These are phyloP conservation scores for Pseudogymnoascus sp. DNA, from an alignment of 2,329 filamentous ascomycete species.

Conservation along the genomic window DNA sequence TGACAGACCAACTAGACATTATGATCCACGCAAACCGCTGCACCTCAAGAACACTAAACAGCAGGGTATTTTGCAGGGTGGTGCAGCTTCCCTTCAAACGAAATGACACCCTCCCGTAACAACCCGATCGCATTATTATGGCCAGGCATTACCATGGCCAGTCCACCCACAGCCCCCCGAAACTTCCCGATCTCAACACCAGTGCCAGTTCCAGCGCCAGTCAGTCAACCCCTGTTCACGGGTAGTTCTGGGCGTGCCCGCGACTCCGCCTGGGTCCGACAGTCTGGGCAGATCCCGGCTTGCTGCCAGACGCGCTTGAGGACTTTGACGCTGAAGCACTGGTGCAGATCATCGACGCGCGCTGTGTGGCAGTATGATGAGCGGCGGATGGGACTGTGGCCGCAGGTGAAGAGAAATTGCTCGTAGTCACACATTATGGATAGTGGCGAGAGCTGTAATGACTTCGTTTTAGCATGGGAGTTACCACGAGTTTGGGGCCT, in stretches of 20 bases:
- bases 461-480: not conserved
- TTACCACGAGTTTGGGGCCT: not conserved
- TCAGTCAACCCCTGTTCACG: not conserved
- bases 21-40: not conserved
- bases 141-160: not conserved
- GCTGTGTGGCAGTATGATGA: constrained; percentile 68
- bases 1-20: constrained; percentile 3
- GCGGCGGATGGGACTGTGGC: constrained; percentile 50
- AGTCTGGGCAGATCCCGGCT: constrained; percentile 44
- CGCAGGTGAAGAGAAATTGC: constrained; percentile 59
- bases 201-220: not conserved
- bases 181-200: not conserved
- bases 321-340: constrained; percentile 60
- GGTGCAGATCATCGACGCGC: constrained; percentile 62
- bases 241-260: not conserved
- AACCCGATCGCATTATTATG: not conserved
- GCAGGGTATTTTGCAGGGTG: constrained; percentile 6
- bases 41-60: constrained; percentile 3
- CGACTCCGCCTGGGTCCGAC: constrained; percentile 23
- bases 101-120: not conserved
- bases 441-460: not conserved
- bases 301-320: constrained; percentile 54
- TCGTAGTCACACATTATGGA: constrained; percentile 61
- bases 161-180: not conserved
- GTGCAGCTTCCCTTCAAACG: constrained; percentile 5